Conservation (phyloP, 148 eudicot genomes). For the Fagopyrum tataricum region DNA sequence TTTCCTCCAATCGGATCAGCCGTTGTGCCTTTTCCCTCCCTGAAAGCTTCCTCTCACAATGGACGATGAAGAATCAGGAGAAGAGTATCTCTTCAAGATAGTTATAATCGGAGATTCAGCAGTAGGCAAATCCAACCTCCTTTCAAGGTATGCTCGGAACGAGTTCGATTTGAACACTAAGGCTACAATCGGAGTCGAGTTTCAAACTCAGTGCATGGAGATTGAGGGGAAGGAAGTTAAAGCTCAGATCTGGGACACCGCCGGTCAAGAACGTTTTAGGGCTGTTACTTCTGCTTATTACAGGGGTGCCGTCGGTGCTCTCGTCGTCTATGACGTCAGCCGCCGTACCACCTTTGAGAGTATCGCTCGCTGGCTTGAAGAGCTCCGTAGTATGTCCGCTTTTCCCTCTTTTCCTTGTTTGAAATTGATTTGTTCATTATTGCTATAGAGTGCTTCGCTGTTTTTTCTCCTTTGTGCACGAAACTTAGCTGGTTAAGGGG, state of each 20-base stretch:
- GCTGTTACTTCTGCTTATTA: slow-evolving; percentile 87
- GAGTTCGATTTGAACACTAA: slow-evolving; percentile 68
- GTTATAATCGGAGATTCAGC: slow-evolving; percentile 86
- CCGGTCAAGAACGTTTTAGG: slow-evolving; percentile 75
- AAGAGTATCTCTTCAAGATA: slow-evolving; percentile 76
- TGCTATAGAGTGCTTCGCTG: background rate
- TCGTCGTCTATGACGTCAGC: slow-evolving; percentile 63
- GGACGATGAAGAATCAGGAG: slow-evolving; percentile 39
- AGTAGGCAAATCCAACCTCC: slow-evolving; percentile 67
- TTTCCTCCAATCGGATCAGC: background rate
- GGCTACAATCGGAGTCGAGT: slow-evolving; percentile 86
- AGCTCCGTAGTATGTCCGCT: slow-evolving; percentile 53
- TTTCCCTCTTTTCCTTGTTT: background rate
- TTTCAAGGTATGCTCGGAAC: slow-evolving; percentile 66
- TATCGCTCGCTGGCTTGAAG: slow-evolving; percentile 66
- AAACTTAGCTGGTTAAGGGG: background rate
- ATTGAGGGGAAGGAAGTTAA: slow-evolving; percentile 76
- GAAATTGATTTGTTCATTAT: background rate
- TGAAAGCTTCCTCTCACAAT: background rate
- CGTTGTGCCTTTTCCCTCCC: background rate
- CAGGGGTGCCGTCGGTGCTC: slow-evolving; percentile 84
- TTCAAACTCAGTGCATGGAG: slow-evolving; percentile 61
- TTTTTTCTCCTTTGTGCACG: background rate
- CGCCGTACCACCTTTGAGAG: slow-evolving; percentile 61
- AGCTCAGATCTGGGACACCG: slow-evolving; percentile 92